phyloP scores from a whole-genome alignment of 495 filamentous ascomycete species.

The Platismatia glauca region DNA sequence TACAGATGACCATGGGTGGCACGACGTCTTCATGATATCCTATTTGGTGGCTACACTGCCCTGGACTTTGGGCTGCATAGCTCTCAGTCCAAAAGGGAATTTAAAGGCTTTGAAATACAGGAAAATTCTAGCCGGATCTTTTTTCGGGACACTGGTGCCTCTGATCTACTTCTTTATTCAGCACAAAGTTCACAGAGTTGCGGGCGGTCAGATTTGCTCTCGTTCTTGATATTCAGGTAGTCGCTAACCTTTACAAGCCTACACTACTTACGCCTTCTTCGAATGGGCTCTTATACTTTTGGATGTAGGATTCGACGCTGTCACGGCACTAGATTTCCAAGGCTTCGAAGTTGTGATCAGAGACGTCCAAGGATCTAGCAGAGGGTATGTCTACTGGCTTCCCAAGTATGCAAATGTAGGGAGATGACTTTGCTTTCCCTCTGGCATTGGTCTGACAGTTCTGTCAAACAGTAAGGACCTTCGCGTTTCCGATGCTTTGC shows the following conservation, averaged over 20 bases:
- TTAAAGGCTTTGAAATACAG: conserved; percentile 76
- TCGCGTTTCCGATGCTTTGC: conserved; percentile 58
- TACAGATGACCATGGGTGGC: conserved; percentile 96
- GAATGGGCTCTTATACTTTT: conserved; percentile 94
- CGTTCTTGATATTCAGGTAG: conserved; percentile 5
- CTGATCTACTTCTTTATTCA: conserved; percentile 97
- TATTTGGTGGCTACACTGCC: conserved; percentile 91
- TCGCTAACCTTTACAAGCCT: conserved; percentile 50
- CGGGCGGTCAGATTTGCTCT: conserved; percentile 65
- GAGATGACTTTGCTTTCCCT: conserved; percentile 26
- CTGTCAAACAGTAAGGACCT: conserved; percentile 41
- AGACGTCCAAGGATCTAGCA: conserved; percentile 82
- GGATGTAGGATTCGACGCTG: conserved; percentile 93
- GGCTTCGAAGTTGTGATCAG: conserved; percentile 80
- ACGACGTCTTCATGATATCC: conserved; percentile 99
- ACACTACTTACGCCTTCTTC: conserved; percentile 97
- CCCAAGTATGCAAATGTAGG: conserved; percentile 69
- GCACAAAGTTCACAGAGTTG: conserved; percentile 90
- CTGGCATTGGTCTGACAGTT: conserved; percentile 24
- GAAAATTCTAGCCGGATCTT: conserved; percentile 71
- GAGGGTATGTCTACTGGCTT: conserved; percentile 99
- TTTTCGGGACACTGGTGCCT: conserved; percentile 85
- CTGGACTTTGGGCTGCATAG: conserved; percentile 88
- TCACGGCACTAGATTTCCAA: conserved; percentile 91
- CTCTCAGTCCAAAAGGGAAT: conserved; percentile 73